Conservation (phyloP, 179 eudicot genomes). For the Nepenthes alata region DNA sequence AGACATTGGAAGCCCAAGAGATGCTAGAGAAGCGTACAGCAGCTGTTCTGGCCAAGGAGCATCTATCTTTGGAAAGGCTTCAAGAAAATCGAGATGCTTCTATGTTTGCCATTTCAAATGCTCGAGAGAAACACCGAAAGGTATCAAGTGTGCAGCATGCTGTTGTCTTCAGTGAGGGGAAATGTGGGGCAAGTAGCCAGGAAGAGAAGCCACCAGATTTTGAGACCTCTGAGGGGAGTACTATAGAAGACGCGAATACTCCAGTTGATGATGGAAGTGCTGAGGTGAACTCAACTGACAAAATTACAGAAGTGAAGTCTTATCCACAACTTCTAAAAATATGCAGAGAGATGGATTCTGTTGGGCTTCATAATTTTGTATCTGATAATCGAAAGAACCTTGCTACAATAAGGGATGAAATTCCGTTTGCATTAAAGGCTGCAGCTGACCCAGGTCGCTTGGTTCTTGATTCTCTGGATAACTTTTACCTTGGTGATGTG, state of each 20-base stretch:
- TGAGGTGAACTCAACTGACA: constrained; percentile 45
- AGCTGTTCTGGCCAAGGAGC: constrained; percentile 76
- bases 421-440: constrained; percentile 77
- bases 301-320: constrained; percentile 43
- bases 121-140: constrained; percentile 56
- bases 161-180: constrained; percentile 23
- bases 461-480: constrained; percentile 71
- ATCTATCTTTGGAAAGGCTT: constrained; percentile 60
- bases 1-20: constrained; percentile 49
- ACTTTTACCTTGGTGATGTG: constrained; percentile 58
- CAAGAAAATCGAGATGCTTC: constrained; percentile 98
- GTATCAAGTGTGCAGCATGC: constrained; percentile 26
- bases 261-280: constrained; percentile 33
- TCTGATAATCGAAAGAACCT: constrained; percentile 98
- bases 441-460: constrained; percentile 73
- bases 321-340: constrained; percentile 70
- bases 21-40: constrained; percentile 64
- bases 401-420: constrained; percentile 83
- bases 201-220: constrained; percentile 45
- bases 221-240: constrained; percentile 29
- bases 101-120: constrained; percentile 51
- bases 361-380: constrained; percentile 84
- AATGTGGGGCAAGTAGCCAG: constrained; percentile 21
- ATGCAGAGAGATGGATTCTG: constrained; percentile 80
- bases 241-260: constrained; percentile 23